phyloP scores from a whole-genome alignment of 176 grass and related monocot genomes.

The Lolium perenne region DNA sequence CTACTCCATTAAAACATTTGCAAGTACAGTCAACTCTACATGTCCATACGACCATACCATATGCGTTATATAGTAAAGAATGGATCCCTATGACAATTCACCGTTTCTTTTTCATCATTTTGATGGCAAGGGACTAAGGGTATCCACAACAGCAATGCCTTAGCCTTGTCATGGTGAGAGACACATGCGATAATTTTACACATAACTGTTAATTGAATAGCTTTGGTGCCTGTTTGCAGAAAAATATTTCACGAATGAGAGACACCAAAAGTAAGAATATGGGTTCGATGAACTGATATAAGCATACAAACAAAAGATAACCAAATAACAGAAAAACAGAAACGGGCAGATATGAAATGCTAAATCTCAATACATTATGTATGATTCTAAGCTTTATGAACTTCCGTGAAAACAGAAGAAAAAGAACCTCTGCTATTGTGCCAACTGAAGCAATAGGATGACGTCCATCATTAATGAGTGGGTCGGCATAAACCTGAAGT shows the following conservation, averaged over 20 bases:
- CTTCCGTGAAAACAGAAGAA: slow-evolving; percentile 36
- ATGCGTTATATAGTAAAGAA: slow-evolving; percentile 24
- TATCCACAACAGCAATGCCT: not conserved
- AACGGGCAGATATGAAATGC: slow-evolving; percentile 2
- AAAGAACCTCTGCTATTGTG: slow-evolving; percentile 77
- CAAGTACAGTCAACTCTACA: slow-evolving; percentile 11
- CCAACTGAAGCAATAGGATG: slow-evolving; percentile 77
- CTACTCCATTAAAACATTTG: slow-evolving; percentile 28
- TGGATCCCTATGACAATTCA: not conserved
- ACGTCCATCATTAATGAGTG: slow-evolving; percentile 47
- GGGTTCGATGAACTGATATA: not conserved
- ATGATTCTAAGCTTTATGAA: slow-evolving; percentile 19
- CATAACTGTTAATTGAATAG: slow-evolving; percentile 23
- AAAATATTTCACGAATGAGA: not conserved
- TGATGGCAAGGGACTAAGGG: not conserved
- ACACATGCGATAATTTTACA: slow-evolving; percentile 11
- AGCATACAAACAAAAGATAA: slow-evolving; percentile 16
- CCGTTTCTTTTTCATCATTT: not conserved
- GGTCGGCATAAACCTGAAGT: slow-evolving; percentile 69
- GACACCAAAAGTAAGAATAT: not conserved
- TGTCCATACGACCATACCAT: not conserved
- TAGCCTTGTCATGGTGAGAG: slow-evolving; percentile 20
- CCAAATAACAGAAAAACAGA: slow-evolving; percentile 7
- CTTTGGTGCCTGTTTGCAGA: slow-evolving; percentile 7
- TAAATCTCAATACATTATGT: not conserved